Evolutionary conservation across 2,329 filamentous ascomycete genomes (phyloP), one percentile per base, ranked within the genome.

Genomic region (Rutstroemia sp.): DNA sequence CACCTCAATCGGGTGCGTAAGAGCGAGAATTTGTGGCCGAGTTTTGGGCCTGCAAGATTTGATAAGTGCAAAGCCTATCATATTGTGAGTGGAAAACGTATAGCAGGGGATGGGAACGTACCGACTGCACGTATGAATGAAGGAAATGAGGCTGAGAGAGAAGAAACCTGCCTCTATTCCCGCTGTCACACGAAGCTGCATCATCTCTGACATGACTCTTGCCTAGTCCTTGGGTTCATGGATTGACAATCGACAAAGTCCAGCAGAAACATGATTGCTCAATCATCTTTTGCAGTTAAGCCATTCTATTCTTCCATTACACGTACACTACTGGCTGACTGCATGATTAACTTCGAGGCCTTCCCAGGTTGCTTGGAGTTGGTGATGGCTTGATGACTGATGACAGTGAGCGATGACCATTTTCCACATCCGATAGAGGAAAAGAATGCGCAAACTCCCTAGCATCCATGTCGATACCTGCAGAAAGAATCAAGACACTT

Each of bases 261-360:
- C 8, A 40, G 14, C 8, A 14, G 7, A 27, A 38, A 30, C 14
- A 36, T 48, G 30, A 39, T 25, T 53, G 42, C 46, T 53, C 51
- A 19, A 30, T n/a, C 36, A 23, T 53, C 51, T 53, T 48, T 42
- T 53, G 51, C 51, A 38, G 17, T 27, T 47, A 38, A 39, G 1
- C 42, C 5, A 27, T 54, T 30, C 17, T 5, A 16, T 40, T 40
- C 8, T 48, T 54, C 34, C 30, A 54, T 25, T 21, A 53, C 12
- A 40, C 38, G 19, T 40, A 44, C 46, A 38, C 51, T 54, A 42
- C 51, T 48, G 47, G 51, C 42, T 54, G 51, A 54, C 51, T 48
- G 51, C 30, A 40, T 36, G 38, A 52, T 45, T 34, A 17, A 51
- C 39, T 45, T 25, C 14, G 27, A 30, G 14, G 30, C 19, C 27